These are phyloP conservation scores for Picea abies DNA, from an alignment of 83 land plant species.

Conservation along the genomic window DNA sequence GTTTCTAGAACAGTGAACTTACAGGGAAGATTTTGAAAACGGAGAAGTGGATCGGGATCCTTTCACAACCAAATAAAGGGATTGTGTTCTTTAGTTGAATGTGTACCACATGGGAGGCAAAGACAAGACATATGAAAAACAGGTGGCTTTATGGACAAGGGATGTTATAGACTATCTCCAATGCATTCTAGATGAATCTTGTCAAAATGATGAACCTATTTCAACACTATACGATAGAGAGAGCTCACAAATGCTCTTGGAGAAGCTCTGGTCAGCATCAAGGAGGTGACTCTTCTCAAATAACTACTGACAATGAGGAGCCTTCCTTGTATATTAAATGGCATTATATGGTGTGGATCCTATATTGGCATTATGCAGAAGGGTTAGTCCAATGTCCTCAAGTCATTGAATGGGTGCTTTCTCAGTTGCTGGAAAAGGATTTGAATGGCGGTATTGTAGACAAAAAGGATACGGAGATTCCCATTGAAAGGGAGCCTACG, in stretches of 20 bases:
- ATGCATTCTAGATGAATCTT: conserved; percentile 73
- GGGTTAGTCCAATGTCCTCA: too few relatives aligned
- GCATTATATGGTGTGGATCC: too few relatives aligned
- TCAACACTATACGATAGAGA: conserved; percentile 2
- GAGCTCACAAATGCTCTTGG: too few relatives aligned
- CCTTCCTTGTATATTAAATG: too few relatives aligned
- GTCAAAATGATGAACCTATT: conserved; percentile 40
- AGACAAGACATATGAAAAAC: conserved; percentile 71
- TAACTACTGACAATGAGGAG: too few relatives aligned
- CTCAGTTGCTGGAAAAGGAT: conserved; percentile 6
- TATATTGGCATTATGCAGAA: too few relatives aligned
- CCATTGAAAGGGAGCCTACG: conserved; percentile 19
- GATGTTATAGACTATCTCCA: conserved; percentile 26
- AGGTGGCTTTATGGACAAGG: conserved; percentile 86
- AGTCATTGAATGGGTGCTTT: too few relatives aligned
- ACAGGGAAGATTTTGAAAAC: too few relatives aligned
- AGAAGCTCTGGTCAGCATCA: too few relatives aligned
- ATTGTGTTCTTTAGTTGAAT: conserved; percentile 74
- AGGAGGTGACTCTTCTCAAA: too few relatives aligned
- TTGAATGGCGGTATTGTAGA: conserved; percentile 11
- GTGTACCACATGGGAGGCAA: conserved; percentile 76
- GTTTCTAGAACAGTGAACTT: too few relatives aligned
- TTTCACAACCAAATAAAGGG: conserved; percentile 86
- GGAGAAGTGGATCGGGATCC: background rate
- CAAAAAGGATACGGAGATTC: conserved; percentile 9